These are phyloP conservation scores for Cenchrus fungigraminus DNA, from an alignment of 176 grass and related monocot genomes.

Conservation along the genomic window DNA sequence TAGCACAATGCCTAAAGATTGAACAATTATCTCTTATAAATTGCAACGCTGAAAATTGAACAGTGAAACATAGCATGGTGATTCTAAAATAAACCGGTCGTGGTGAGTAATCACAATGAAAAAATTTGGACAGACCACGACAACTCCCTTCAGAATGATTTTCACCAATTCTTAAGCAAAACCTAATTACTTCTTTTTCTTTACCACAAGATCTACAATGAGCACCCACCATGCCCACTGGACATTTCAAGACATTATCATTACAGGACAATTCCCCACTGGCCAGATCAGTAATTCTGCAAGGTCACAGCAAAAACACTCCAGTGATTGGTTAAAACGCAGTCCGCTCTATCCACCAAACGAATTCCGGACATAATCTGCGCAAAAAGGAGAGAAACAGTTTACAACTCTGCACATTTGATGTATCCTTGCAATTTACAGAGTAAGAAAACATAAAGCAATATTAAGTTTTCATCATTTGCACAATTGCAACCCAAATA, in stretches of 20 bases:
- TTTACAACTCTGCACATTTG: neutral
- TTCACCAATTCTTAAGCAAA: constrained; percentile 38
- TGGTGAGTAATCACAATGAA: constrained; percentile 35
- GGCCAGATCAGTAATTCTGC: constrained; percentile 37
- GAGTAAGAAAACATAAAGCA: neutral
- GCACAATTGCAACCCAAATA: constrained; percentile 17
- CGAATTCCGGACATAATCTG: constrained; percentile 44
- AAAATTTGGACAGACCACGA: constrained; percentile 21
- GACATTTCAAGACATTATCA: constrained; percentile 12
- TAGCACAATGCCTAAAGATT: neutral
- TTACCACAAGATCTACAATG: constrained; percentile 49
- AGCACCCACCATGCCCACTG: constrained; percentile 16
- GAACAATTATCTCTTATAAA: constrained; percentile 17
- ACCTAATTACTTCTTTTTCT: constrained; percentile 46
- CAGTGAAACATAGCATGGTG: constrained; percentile 1
- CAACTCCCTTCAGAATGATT: constrained; percentile 36
- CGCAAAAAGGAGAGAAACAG: constrained; percentile 13
- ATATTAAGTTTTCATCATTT: constrained; percentile 12
- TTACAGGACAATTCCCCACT: constrained; percentile 46
- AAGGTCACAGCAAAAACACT: constrained; percentile 19
- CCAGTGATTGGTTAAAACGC: constrained; percentile 25
- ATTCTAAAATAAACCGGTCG: constrained; percentile 19
- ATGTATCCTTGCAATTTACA: neutral
- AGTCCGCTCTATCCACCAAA: constrained; percentile 38
- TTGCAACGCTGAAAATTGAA: constrained; percentile 9